A percentile compares a stretch with the other conserved stretches of the same genome.
Evolutionary conservation across 371 early-diverging fungal genomes (phyloP).

Genomic region (Batkoa obscura): DNA sequence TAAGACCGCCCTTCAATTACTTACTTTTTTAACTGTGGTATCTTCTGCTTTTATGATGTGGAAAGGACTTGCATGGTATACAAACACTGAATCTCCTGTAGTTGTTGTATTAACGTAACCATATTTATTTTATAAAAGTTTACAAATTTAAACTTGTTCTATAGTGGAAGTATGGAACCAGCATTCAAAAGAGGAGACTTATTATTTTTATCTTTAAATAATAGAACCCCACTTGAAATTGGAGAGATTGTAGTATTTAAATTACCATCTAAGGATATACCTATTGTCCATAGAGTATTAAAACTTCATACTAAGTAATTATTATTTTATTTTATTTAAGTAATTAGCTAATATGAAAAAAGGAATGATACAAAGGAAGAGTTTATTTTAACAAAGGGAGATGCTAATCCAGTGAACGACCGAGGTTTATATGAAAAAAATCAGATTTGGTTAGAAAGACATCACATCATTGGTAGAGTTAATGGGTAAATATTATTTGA

Average conservation of each 20-base stretch:
- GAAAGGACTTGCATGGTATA: constrained; percentile 70
- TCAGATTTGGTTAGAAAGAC: constrained; percentile 76
- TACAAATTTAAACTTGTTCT: neutral
- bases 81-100: constrained; percentile 92
- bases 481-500: constrained; percentile 37
- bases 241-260: constrained; percentile 98
- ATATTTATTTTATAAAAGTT: neutral
- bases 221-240: constrained; percentile 38
- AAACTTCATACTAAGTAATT: constrained; percentile 62
- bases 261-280: constrained; percentile 75
- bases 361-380: constrained; percentile 46
- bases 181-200: constrained; percentile 97
- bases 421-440: constrained; percentile 75
- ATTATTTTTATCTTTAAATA: constrained; percentile 60
- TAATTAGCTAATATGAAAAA: neutral
- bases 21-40: constrained; percentile 67
- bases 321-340: neutral
- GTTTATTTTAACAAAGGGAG: constrained; percentile 93
- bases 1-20: constrained; percentile 7
- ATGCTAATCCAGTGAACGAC: constrained; percentile 91
- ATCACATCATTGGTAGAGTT: constrained; percentile 81
- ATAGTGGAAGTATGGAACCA: constrained; percentile 97
- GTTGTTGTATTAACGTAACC: constrained; percentile 85
- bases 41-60: constrained; percentile 93
- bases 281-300: constrained; percentile 96